These are phyloP conservation scores for Hypoxylon sp. DNA, from an alignment of 2,329 filamentous ascomycete genomes.

Conservation along the genomic window DNA sequence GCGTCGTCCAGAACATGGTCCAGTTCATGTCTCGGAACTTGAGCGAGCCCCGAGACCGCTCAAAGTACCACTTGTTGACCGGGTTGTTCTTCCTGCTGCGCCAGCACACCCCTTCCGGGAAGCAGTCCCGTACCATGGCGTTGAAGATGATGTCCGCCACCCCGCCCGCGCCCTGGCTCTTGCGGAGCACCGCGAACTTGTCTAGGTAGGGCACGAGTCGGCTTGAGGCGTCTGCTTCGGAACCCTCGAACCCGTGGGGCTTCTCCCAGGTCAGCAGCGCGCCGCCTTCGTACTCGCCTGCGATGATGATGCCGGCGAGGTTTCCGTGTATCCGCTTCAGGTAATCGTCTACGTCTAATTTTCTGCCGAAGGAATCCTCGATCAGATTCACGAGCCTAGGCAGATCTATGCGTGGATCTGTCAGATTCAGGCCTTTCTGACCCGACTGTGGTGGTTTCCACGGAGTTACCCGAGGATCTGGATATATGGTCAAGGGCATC, in stretches of 20 bases:
- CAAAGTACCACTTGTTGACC: conserved; percentile 99
- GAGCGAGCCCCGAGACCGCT: conserved; percentile 82
- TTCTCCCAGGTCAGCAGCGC: conserved; percentile 95
- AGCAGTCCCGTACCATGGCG: conserved; percentile 88
- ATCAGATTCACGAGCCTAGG: conserved; percentile 85
- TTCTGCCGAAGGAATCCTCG: conserved; percentile 89
- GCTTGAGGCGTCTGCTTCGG: conserved; percentile 60
- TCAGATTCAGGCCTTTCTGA: conserved; percentile 70
- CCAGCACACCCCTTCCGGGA: conserved; percentile 91
- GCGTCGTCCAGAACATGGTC: conserved; percentile 99
- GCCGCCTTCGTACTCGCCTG: conserved; percentile 94
- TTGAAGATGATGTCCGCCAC: conserved; percentile 97
- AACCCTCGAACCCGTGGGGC: conserved; percentile 66
- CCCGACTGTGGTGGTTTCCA: conserved; percentile 74
- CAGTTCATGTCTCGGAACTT: conserved; percentile 84
- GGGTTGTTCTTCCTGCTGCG: conserved; percentile 88
- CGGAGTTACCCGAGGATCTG: conserved; percentile 68
- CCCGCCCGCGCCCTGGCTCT: conserved; percentile 86
- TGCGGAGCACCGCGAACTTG: conserved; percentile 93
- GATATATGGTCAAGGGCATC: conserved; percentile 86
- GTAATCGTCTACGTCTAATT: conserved; percentile 85
- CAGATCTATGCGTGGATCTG: conserved; percentile 83
- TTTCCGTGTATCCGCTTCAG: conserved; percentile 79
- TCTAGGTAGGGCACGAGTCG: conserved; percentile 91
- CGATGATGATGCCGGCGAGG: conserved; percentile 91